Conservation (phyloP, 257 asterid species). For the Salvia splendens region DNA sequence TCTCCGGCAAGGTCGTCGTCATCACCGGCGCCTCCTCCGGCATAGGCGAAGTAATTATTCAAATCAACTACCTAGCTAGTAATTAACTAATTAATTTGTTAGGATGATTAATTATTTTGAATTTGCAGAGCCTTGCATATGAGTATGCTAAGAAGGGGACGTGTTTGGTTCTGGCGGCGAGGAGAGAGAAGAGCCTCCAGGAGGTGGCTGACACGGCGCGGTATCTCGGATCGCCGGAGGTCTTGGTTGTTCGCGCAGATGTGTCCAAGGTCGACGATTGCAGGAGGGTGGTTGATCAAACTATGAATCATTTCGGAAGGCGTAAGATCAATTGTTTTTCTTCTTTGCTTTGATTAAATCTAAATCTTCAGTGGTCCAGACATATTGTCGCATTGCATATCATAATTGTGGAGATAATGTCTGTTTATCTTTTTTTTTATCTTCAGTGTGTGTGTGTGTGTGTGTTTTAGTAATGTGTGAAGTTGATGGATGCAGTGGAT, state of each 20-base stretch:
- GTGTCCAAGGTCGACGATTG: conserved; percentile 57
- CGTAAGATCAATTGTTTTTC: not conserved
- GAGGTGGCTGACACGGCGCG: conserved; percentile 61
- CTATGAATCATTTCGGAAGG: conserved; percentile 62
- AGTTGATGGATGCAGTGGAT: conserved; percentile 49
- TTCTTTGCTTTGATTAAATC: no score
- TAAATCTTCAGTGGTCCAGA: no score
- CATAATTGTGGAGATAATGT: no score
- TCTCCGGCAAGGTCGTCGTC: conserved; percentile 69
- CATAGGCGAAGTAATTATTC: conserved; percentile 68
- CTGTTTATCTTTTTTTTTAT: no score
- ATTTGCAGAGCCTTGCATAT: conserved; percentile 52
- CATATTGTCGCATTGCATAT: no score
- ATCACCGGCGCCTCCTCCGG: conserved; percentile 96
- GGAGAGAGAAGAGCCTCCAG: conserved; percentile 50
- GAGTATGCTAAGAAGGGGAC: conserved; percentile 74
- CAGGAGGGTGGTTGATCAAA: conserved; percentile 47
- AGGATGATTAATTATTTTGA: not conserved
- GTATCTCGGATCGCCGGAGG: conserved; percentile 53
- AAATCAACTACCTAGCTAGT: no score
- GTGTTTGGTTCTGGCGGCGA: conserved; percentile 54
- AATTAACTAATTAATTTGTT: no score
- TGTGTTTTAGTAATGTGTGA: no score
- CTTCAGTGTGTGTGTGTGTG: no score
- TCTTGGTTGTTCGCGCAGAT: conserved; percentile 47